These are phyloP conservation scores for Nakazawaea ishiwadae DNA, from an alignment of 805 yeast genomes.

Conservation along the genomic window DNA sequence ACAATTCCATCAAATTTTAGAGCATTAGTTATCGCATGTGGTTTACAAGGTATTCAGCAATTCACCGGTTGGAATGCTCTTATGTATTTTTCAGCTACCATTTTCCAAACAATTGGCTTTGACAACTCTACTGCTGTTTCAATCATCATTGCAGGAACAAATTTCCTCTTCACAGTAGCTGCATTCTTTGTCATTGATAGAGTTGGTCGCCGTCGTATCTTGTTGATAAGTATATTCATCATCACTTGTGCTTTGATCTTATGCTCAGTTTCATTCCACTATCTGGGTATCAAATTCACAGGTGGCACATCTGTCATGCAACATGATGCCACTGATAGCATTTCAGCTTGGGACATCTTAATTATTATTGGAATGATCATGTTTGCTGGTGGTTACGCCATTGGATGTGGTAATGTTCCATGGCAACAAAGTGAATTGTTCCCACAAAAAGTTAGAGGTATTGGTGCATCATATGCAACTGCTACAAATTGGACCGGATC, in stretches of 20 bases:
- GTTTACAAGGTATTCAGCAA: constrained; percentile 53
- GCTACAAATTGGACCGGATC: constrained; percentile 48
- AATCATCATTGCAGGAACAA: constrained; percentile 51
- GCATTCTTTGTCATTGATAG: constrained; percentile 45
- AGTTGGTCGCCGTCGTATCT: constrained; percentile 47
- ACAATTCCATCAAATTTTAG: constrained; percentile 39
- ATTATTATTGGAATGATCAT: constrained; percentile 42
- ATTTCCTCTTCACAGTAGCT: constrained; percentile 45
- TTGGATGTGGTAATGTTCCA: constrained; percentile 53
- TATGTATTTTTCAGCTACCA: constrained; percentile 53
- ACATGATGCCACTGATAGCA: neutral
- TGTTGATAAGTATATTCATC: constrained; percentile 41
- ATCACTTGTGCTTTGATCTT: constrained; percentile 39
- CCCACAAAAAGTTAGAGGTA: constrained; percentile 49
- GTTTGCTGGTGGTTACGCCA: constrained; percentile 48
- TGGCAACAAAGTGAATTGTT: constrained; percentile 58
- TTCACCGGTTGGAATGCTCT: constrained; percentile 54
- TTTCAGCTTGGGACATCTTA: constrained; percentile 36
- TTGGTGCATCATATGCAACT: constrained; percentile 36
- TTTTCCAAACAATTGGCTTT: constrained; percentile 50
- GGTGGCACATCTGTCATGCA: constrained; percentile 19
- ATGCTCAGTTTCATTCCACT: constrained; percentile 49
- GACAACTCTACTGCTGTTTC: constrained; percentile 49
- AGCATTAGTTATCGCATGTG: constrained; percentile 50
- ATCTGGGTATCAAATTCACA: constrained; percentile 32